Conservation (phyloP, 1,284 basidiomycete genomes). For the Moesziomyces sp. region DNA sequence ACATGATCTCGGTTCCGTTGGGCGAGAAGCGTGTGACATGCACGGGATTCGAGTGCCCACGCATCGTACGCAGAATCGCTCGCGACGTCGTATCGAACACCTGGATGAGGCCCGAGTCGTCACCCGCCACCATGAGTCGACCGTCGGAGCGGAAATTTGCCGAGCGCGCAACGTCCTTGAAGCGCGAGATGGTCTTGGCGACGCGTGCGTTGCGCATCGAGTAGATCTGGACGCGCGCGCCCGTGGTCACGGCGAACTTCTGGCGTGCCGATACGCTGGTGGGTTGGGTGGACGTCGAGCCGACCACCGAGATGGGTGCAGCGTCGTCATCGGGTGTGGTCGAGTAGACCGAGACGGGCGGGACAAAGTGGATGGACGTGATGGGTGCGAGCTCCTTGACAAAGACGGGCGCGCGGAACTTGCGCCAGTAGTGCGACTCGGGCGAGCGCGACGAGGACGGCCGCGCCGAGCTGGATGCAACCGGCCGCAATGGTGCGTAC, state of each 20-base stretch:
- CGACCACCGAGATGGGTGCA: constrained; percentile 14
- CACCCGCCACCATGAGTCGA: constrained; percentile 92
- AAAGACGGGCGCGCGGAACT: constrained; percentile 62
- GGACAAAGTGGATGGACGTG: constrained; percentile 65
- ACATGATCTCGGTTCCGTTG: constrained; percentile 83
- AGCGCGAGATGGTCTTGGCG: constrained; percentile 93
- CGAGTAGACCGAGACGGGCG: constrained; percentile 47
- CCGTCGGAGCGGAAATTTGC: constrained; percentile 80
- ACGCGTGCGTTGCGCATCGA: constrained; percentile 94
- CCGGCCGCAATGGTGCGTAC: constrained; percentile 26
- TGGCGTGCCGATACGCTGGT: constrained; percentile 41
- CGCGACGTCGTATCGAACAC: constrained; percentile 95
- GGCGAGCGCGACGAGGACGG: constrained; percentile 38
- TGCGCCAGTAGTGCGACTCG: constrained; percentile 65
- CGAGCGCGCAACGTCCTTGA: constrained; percentile 90
- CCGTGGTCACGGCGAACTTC: constrained; percentile 93
- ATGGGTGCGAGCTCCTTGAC: constrained; percentile 65
- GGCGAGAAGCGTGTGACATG: constrained; percentile 93
- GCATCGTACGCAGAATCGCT: constrained; percentile 90
- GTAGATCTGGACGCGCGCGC: constrained; percentile 93
- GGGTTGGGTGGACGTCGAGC: constrained; percentile 33
- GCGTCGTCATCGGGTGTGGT: constrained; percentile 21
- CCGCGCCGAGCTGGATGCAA: constrained; percentile 22
- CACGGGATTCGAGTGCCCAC: constrained; percentile 88
- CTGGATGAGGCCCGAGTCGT: constrained; percentile 93